phyloP scores from a whole-genome alignment of 306 rosid species.

The Begonia fuchsioides region DNA sequence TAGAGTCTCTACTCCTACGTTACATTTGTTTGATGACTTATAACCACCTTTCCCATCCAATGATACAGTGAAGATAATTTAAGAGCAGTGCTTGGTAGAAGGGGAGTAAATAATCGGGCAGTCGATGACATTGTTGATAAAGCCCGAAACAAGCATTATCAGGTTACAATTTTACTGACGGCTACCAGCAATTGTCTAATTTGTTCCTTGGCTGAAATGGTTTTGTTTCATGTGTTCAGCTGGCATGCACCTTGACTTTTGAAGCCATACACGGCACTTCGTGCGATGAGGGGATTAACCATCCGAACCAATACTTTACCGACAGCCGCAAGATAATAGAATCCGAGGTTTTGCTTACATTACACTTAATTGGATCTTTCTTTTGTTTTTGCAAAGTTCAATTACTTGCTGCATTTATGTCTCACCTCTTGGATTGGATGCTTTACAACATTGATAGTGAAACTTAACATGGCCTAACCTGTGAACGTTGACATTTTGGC shows the following conservation, averaged over 20 bases:
- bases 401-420: too few relatives aligned
- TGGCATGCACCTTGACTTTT: conserved; percentile 97
- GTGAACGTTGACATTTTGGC: too few relatives aligned
- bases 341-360: conserved; percentile 36
- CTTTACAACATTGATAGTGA: too few relatives aligned
- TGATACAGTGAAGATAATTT: conserved; percentile 73
- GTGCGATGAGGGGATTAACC: conserved; percentile 90
- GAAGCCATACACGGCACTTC: conserved; percentile 64
- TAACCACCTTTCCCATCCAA: conserved; percentile 4
- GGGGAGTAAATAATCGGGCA: conserved; percentile 65
- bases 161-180: conserved; percentile 49
- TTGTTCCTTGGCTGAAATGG: too few relatives aligned
- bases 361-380: too few relatives aligned
- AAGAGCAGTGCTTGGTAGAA: conserved; percentile 72
- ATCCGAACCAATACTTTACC: conserved; percentile 88
- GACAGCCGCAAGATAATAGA: conserved; percentile 62
- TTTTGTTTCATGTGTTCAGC: conserved; percentile 28
- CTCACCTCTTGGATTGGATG: too few relatives aligned
- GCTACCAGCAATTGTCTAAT: background rate
- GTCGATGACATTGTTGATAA: conserved; percentile 66
- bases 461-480: too few relatives aligned
- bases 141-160: conserved; percentile 83
- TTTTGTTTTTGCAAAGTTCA: too few relatives aligned
- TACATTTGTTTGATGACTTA: too few relatives aligned
- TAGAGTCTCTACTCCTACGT: too few relatives aligned